Conservation (phyloP, 331 rosid species). For the Malus hybrid region DNA sequence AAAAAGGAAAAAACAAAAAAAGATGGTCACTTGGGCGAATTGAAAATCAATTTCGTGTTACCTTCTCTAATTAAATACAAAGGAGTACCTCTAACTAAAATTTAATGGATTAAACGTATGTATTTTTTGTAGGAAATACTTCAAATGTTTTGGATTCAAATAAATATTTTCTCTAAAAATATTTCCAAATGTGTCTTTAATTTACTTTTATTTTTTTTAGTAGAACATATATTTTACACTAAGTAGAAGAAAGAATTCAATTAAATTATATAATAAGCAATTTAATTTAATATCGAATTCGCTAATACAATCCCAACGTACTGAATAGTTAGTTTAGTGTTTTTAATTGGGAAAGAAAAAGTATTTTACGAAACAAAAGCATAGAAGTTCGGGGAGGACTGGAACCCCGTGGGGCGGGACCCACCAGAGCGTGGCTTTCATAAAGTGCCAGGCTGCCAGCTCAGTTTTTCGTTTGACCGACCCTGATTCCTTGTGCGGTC, state of each 20-base stretch:
- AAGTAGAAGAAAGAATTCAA: rapidly evolving
- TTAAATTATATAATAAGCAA: rapidly evolving
- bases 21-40: too few relatives aligned
- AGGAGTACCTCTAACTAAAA: too few relatives aligned
- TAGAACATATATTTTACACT: too few relatives aligned
- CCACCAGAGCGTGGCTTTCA: conserved; percentile 34
- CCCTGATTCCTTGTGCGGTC: conserved; percentile 1
- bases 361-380: not conserved
- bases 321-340: not conserved
- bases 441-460: conserved; percentile 36
- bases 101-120: too few relatives aligned
- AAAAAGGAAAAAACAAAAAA: too few relatives aligned
- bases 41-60: too few relatives aligned
- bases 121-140: rapidly evolving
- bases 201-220: too few relatives aligned
- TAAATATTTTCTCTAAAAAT: too few relatives aligned
- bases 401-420: conserved; percentile 23
- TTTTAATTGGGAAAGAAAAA: not conserved
- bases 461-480: conserved; percentile 28
- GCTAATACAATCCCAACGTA: rapidly evolving
- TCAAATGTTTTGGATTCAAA: too few relatives aligned
- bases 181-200: too few relatives aligned
- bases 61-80: too few relatives aligned
- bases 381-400: not conserved
- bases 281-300: too few relatives aligned